Evolutionary conservation across 768 basidiomycete species (phyloP), one percentile per base, ranked within the genome.

Genomic region (Lactarius vividus): DNA sequence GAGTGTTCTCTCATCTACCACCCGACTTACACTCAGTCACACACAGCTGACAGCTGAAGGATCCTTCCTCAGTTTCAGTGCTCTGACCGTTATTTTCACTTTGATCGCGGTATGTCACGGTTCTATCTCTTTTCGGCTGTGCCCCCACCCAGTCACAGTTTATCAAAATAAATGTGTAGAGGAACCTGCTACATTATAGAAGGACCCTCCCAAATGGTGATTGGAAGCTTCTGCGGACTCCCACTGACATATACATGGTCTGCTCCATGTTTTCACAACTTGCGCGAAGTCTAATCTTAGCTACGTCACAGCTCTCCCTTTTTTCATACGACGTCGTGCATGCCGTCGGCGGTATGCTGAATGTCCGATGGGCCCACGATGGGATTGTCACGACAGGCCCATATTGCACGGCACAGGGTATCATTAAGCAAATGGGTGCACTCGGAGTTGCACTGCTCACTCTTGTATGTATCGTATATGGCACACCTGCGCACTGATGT

Each of bases 161-260:
- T 33, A 18, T 10, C 2, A 40, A 49, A 37, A 29, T 20, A 1
- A 1, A 10, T 20, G 2, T 18, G 13, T 10, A 65, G 64, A 37
- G 53, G 15, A 65, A 65, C 23, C 8, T 56, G 8, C 23, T 28
- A 3, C 59, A 16, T 10, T 49, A 60, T 42, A 52, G 29, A 28
- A 68, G 7, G 42, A 15, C 3, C 3, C 31, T 58, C 3, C 58
- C 62, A 6, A 8, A 37, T 6, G 66, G 57, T 8, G 57, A 57
- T 18, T 68, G 69, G 69, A 54, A 40, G 26, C 67, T 79, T 7
- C 71, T 81, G n/a, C 73, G 73, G 61, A 71, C 74, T 37, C 79
- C 80, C 2, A 73, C 78, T 60, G 80, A 82, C 67, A 69, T 79
- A 16, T 76, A 80, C 59, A 79, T 82, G 76, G 80, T 79, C 37